Base-by-base conservation (phyloP, 2,329 filamentous ascomycete genomes). In the Zasmidium citrigriseum region DNA sequence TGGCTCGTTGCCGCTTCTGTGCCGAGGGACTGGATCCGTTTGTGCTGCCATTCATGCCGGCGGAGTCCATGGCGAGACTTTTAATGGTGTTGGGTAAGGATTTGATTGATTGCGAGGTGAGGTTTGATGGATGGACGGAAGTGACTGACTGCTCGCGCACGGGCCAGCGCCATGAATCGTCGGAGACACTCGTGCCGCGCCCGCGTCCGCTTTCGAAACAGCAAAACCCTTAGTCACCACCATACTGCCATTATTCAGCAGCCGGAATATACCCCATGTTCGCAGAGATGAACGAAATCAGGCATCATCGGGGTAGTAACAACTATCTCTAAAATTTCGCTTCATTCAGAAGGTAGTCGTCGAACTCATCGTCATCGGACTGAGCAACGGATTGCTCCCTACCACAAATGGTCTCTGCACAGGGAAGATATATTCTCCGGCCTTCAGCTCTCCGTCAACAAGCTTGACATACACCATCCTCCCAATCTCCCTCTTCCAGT, bases 1-100 rank as follows among this genome's bases (percentile, higher is more conserved):
- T 72, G 12, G 70, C 70, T 25, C 70, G 63, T 57, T 70, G 70
- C 3, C 70, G 66, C 61, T 72, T 72, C 46, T 68, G 67, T n/a
- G 61, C 44, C 24, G 23, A 50, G 47, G 38, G 38, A 29, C 38
- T 58, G 27, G 59, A 46, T 27, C 59, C 55, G 25, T 51, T 53
- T n/a, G 55, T 9, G 48, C 48, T 34, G 24, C 48, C 48, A 51
- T 51, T 47, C n/a, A 22, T 25, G 21, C 16, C 12, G 3, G 46
- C n/a, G 22, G 12, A 25, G 46, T 23, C 46, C 20, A 25, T 25
- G 21, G n/a, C 5, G 46, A 9, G 10, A 18, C 16, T 4, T 10
- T 49, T 12, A 14, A 24, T 18, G 21, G 5, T 10, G 22, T 2
- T 25, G 46, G 22, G 21, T 18, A 16, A n/a, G n/a, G 46, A n/a